Base-by-base conservation (phyloP, 2,329 filamentous ascomycete genomes). In the Shiraia bambusicola region DNA sequence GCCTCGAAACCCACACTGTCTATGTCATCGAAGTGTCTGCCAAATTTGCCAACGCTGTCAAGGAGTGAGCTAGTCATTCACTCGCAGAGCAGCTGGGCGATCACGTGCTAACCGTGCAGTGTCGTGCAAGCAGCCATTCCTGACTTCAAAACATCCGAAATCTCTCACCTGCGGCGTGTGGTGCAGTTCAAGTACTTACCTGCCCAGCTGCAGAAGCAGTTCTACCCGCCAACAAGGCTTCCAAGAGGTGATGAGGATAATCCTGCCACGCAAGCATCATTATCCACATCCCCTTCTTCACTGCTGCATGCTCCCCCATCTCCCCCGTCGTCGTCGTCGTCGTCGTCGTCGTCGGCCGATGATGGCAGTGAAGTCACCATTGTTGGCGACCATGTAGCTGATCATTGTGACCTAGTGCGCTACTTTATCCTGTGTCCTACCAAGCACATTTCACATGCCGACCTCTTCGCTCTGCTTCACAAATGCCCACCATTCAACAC, bases 1-100 rank as follows among this genome's bases (percentile, higher is more conserved):
- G 68, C 37, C 67, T 72, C 26, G 74, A 76, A 53, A 75, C 72
- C 70, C 80, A 84, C 35, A 75, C 80, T 45, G 84, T 84, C 39
- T 86, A 86, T 65, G 81, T 88, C 49, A 84, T 88, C 35, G 78
- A 85, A 59, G 79, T 87, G 40, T 87, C 87, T 33, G 80, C 83
- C 50, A 87, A 83, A 67, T 77, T 78, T 56, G 86, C 87, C 52
- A 88, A 86, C 66, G 76, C 79, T 51, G 78, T 89, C 59, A 79
- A 93, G 61, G 82, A 78, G 87, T 90, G 72, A 66, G 81, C 75
- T 26, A 34, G 45, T 47, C 43, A 34, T 46, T 47, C 43, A 49
- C 38, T 42, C 45, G 6, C 30, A 48, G 24, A 45, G 28, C 36
- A 16, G 37, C 34, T 37, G 11, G 47, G 40, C 37, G 37, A 43